These are phyloP conservation scores for Cercophora newfieldiana DNA, from an alignment of 495 filamentous ascomycete genomes.

Conservation along the genomic window DNA sequence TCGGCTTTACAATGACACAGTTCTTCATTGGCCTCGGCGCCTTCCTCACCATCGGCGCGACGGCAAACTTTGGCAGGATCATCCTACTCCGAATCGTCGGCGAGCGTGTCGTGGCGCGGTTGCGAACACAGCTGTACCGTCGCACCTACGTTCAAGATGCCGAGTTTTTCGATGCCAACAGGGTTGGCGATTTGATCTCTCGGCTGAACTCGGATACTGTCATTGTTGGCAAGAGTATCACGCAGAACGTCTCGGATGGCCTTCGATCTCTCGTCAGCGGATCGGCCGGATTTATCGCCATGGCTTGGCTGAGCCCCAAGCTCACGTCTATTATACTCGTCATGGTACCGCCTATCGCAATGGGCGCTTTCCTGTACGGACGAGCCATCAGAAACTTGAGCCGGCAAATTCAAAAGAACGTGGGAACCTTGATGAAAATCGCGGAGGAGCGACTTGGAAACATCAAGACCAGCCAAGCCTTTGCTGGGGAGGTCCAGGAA, in stretches of 20 bases:
- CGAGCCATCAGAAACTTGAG: conserved; percentile 82
- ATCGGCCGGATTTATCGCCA: conserved; percentile 79
- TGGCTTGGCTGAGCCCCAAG: conserved; percentile 91
- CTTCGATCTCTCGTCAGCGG: conserved; percentile 86
- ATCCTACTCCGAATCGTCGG: conserved; percentile 93
- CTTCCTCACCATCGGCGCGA: conserved; percentile 39
- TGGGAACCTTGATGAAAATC: conserved; percentile 91
- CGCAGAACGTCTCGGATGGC: conserved; percentile 94
- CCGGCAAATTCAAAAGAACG: conserved; percentile 85
- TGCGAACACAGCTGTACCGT: conserved; percentile 86
- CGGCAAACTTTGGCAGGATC: conserved; percentile 91
- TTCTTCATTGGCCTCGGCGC: conserved; percentile 43
- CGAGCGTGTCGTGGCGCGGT: conserved; percentile 85
- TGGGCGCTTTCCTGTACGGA: conserved; percentile 89
- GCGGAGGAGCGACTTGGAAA: conserved; percentile 95
- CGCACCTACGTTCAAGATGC: conserved; percentile 92
- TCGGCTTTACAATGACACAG: conserved; percentile 37
- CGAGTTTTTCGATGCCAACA: conserved; percentile 98
- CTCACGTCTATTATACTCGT: conserved; percentile 81
- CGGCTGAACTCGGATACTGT: conserved; percentile 93
- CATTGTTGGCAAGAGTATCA: conserved; percentile 97
- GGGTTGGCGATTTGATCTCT: conserved; percentile 93
- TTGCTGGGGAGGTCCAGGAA: conserved; percentile 88
- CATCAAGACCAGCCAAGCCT: conserved; percentile 92
- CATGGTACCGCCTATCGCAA: conserved; percentile 89